These are phyloP conservation scores for Endoconidiophora polonica DNA, from an alignment of 2,329 filamentous ascomycete species.

Conservation along the genomic window DNA sequence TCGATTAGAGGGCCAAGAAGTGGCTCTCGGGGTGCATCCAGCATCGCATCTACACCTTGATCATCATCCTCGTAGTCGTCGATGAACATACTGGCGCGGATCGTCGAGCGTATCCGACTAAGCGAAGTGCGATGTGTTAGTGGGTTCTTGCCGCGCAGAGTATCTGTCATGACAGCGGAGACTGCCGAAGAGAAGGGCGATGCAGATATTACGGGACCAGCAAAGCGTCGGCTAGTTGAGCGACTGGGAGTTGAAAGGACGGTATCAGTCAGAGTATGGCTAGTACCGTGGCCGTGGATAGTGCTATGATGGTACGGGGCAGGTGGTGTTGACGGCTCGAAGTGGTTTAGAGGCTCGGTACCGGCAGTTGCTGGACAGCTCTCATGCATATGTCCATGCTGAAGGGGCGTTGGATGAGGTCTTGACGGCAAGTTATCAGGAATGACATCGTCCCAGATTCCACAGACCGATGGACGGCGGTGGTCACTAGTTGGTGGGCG, in stretches of 20 bases:
- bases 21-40: conserved; percentile 5
- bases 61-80: conserved; percentile 26
- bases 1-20: conserved; percentile 8
- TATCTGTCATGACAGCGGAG: conserved; percentile 39
- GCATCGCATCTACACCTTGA: not conserved
- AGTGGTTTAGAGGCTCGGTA: conserved; percentile 18
- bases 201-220: conserved; percentile 38
- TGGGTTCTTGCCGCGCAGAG: conserved; percentile 27
- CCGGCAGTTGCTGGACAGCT: conserved; percentile 16
- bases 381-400: conserved; percentile 16
- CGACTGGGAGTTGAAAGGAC: conserved; percentile 15
- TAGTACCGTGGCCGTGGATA: not conserved
- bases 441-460: conserved; percentile 1
- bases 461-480: not conserved
- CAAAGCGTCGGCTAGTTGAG: conserved; percentile 24
- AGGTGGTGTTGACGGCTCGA: conserved; percentile 12
- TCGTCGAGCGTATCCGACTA: conserved; percentile 30
- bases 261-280: conserved; percentile 16
- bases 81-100: conserved; percentile 39
- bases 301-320: not conserved
- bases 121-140: conserved; percentile 27
- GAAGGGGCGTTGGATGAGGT: conserved; percentile 4
- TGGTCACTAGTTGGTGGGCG: not conserved
- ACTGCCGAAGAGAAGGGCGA: conserved; percentile 44
- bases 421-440: conserved; percentile 20